phyloP scores from a whole-genome alignment of 768 basidiomycete genomes.

The Dioszegia aurantiaca region DNA sequence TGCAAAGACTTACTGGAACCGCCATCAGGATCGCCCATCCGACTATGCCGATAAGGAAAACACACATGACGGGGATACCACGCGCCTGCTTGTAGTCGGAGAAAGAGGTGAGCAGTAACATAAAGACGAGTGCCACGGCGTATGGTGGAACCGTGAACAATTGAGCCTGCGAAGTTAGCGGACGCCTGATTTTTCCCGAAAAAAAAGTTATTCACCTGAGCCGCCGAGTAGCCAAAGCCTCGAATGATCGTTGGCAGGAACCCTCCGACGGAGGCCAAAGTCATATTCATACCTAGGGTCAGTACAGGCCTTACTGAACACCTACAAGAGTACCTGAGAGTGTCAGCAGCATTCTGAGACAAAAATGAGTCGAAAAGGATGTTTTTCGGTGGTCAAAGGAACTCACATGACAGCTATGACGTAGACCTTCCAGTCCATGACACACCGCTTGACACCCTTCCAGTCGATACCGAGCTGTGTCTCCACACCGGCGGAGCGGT shows the following conservation, averaged over 20 bases:
- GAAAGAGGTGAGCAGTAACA: constrained; percentile 43
- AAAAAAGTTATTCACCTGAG: constrained; percentile 7
- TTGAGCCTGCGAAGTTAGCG: constrained; percentile 22
- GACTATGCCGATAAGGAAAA: constrained; percentile 50
- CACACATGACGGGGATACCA: constrained; percentile 43
- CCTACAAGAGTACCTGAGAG: neutral
- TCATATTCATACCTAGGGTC: constrained; percentile 51
- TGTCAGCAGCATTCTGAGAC: too few relatives aligned
- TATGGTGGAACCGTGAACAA: constrained; percentile 54
- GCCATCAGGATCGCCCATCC: constrained; percentile 46
- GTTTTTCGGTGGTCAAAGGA: too few relatives aligned
- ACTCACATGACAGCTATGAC: constrained; percentile 33
- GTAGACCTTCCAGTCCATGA: constrained; percentile 53
- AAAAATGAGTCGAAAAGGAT: too few relatives aligned
- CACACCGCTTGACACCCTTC: constrained; percentile 49
- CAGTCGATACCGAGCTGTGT: constrained; percentile 48
- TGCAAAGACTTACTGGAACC: constrained; percentile 24
- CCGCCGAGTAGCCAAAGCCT: constrained; percentile 46
- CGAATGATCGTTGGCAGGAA: constrained; percentile 55
- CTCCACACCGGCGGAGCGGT: constrained; percentile 39
- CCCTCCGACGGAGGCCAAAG: constrained; percentile 29
- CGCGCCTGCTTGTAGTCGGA: constrained; percentile 44
- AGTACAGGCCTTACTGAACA: too few relatives aligned
- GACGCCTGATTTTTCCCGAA: too few relatives aligned
- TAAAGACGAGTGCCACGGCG: constrained; percentile 53